These are phyloP conservation scores for Gossypium davidsonii DNA, from an alignment of 441 rosid species.

Conservation along the genomic window DNA sequence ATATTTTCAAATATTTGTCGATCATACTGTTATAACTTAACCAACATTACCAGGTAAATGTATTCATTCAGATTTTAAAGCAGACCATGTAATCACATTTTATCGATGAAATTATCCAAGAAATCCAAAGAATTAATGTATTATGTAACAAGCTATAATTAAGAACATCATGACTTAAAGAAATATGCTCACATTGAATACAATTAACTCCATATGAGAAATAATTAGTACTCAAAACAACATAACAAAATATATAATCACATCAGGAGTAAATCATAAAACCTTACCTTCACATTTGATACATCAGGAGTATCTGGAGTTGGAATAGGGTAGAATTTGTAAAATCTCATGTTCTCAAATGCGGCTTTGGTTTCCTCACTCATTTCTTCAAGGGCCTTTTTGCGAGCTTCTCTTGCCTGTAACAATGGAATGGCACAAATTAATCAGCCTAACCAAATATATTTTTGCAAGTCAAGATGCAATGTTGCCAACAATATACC, in stretches of 20 bases:
- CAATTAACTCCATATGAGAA: neutral
- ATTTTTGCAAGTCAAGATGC: neutral
- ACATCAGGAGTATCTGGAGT: slow-evolving; percentile 69
- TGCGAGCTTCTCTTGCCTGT: slow-evolving; percentile 72
- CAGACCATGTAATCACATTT: neutral
- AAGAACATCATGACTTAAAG: neutral
- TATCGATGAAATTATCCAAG: neutral
- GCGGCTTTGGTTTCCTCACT: slow-evolving; percentile 58
- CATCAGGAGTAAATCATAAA: neutral
- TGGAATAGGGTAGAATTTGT: slow-evolving; percentile 78
- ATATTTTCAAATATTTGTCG: neutral
- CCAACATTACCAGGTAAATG: neutral
- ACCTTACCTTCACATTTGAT: slow-evolving; percentile 51
- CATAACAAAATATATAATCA: neutral
- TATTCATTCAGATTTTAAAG: neutral
- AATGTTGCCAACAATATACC: slow-evolving; percentile 31
- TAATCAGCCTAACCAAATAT: neutral
- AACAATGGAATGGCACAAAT: slow-evolving; percentile 7
- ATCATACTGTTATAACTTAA: neutral
- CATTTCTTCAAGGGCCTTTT: slow-evolving; percentile 55
- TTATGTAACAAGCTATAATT: neutral
- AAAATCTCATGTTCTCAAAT: slow-evolving; percentile 54
- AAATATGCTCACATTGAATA: neutral
- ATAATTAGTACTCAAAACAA: neutral
- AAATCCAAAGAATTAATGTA: neutral